These are phyloP conservation scores for Talaromyces wortmannii DNA, from an alignment of 495 filamentous ascomycete genomes.

Conservation along the genomic window DNA sequence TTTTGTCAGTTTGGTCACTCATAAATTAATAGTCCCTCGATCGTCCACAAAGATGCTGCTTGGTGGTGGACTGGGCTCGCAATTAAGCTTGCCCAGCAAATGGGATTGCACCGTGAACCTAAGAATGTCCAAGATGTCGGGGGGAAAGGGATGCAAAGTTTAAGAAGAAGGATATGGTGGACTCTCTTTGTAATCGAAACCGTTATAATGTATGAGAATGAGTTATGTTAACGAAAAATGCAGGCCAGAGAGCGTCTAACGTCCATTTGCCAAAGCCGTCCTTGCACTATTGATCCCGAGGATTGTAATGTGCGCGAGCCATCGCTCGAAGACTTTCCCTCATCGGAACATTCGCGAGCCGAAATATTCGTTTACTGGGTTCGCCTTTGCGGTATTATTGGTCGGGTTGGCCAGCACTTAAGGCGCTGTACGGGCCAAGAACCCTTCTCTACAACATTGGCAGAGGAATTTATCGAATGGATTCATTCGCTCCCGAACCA, in stretches of 20 bases:
- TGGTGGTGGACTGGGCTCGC: constrained; percentile 35
- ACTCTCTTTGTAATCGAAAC: constrained; percentile 15
- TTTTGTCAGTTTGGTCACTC: too few relatives aligned
- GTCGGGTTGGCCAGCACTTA: constrained; percentile 22
- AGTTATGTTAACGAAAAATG: too few relatives aligned
- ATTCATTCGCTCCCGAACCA: constrained; percentile 18
- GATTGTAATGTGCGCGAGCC: constrained; percentile 25
- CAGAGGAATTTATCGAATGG: constrained; percentile 23
- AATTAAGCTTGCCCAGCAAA: constrained; percentile 27
- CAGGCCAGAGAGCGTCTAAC: constrained; percentile 27
- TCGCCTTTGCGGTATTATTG: constrained; percentile 23
- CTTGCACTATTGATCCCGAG: constrained; percentile 24
- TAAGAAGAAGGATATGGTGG: constrained; percentile 29
- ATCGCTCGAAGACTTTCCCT: constrained; percentile 21
- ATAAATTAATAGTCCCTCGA: too few relatives aligned
- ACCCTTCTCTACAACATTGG: constrained; percentile 15
- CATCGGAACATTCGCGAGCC: constrained; percentile 12
- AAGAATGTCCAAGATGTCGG: neutral
- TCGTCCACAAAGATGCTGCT: constrained; percentile 25
- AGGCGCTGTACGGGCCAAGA: constrained; percentile 5
- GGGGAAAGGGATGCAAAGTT: constrained; percentile 3
- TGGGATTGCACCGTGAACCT: constrained; percentile 18
- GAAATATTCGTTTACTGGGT: constrained; percentile 30
- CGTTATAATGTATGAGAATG: neutral
- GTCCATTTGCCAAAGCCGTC: constrained; percentile 25